These are phyloP conservation scores for Salisapilia sapeloensis DNA, from an alignment of 352 stramenopile species.

Conservation along the genomic window DNA sequence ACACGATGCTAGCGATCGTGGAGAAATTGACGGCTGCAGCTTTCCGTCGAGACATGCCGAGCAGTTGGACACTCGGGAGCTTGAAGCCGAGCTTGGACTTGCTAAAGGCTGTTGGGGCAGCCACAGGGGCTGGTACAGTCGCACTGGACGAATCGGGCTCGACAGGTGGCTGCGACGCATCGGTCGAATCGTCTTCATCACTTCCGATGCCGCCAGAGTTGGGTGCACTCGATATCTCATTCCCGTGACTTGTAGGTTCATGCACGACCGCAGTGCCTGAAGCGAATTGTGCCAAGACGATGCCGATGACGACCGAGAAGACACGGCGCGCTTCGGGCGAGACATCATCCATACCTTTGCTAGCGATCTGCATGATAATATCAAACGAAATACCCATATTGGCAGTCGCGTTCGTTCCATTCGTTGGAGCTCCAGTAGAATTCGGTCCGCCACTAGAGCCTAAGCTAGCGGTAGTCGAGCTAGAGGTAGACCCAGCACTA, in stretches of 20 bases:
- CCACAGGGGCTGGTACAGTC: slow-evolving; percentile 3
- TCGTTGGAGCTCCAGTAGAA: not conserved
- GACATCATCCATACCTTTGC: slow-evolving; percentile 64
- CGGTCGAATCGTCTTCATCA: slow-evolving; percentile 10
- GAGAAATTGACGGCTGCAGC: slow-evolving; percentile 41
- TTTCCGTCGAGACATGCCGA: slow-evolving; percentile 51
- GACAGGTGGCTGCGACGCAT: not conserved
- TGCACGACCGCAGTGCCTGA: not conserved
- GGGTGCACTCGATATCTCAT: slow-evolving; percentile 15
- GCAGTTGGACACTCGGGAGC: slow-evolving; percentile 30
- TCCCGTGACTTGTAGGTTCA: slow-evolving; percentile 21
- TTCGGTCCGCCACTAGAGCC: slow-evolving; percentile 4
- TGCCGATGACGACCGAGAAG: slow-evolving; percentile 47
- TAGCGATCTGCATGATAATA: slow-evolving; percentile 41
- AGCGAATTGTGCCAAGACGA: slow-evolving; percentile 63
- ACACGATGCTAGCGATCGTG: slow-evolving; percentile 48
- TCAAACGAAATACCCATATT: slow-evolving; percentile 32
- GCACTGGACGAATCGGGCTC: slow-evolving; percentile 8
- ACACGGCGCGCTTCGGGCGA: slow-evolving; percentile 38
- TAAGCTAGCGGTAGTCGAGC: slow-evolving; percentile 1
- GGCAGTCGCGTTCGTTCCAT: not conserved
- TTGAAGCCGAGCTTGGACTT: slow-evolving; percentile 64
- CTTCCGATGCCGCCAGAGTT: slow-evolving; percentile 5
- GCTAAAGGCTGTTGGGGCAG: slow-evolving; percentile 1
- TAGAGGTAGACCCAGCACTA: slow-evolving; percentile 1